Conservation (phyloP, 2,329 filamentous ascomycete genomes). For the Venturia carpophila region DNA sequence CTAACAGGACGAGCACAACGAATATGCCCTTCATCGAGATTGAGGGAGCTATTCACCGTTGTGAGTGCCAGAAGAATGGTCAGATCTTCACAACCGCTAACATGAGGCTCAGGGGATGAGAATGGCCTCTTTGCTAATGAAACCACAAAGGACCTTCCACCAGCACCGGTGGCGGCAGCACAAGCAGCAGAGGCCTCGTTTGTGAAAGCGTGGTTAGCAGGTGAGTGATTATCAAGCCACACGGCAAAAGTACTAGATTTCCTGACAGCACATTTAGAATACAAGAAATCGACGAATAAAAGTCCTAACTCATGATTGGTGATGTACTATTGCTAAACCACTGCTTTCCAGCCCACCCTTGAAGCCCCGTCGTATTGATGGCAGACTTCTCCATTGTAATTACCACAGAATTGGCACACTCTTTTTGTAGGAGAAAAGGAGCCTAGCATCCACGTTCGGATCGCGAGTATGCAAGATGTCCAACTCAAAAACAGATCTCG, state of each 20-base stretch:
- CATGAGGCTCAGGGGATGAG: slow-evolving; percentile 50
- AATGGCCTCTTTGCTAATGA: slow-evolving; percentile 59
- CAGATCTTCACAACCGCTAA: no score
- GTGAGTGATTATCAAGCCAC: not conserved
- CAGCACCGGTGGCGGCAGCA: slow-evolving; percentile 48
- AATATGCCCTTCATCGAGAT: slow-evolving; percentile 69
- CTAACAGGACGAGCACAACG: slow-evolving; percentile 50
- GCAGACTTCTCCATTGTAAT: no score
- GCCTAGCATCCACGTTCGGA: no score
- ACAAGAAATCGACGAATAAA: not conserved
- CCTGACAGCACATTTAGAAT: not conserved
- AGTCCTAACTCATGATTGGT: not conserved
- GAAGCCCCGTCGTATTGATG: no score
- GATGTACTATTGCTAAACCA: not conserved
- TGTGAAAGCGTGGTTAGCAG: slow-evolving; percentile 55
- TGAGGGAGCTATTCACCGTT: slow-evolving; percentile 68
- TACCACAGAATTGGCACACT: no score
- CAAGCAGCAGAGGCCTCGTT: slow-evolving; percentile 54
- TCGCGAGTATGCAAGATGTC: no score
- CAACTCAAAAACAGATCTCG: no score
- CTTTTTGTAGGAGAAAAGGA: no score
- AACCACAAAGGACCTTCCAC: slow-evolving; percentile 51
- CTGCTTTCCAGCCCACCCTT: no score
- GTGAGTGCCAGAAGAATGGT: no score
- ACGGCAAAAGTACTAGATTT: not conserved